Conservation (phyloP, 306 rosid species). For the Dryas alaskensis region DNA sequence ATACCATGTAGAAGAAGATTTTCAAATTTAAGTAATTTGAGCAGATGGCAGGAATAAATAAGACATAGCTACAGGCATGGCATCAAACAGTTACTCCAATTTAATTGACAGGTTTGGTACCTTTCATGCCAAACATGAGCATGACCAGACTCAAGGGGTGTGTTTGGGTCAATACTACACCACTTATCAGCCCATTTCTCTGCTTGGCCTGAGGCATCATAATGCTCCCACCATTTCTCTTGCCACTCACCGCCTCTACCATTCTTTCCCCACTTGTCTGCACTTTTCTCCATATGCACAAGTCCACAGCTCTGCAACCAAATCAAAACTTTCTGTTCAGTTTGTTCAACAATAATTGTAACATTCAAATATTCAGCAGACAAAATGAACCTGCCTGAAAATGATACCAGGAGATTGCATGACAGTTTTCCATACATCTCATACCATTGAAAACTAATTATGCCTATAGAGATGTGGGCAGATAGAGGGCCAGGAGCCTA, state of each 20-base stretch:
- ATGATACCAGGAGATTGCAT: background rate
- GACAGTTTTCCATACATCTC: background rate
- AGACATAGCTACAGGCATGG: background rate
- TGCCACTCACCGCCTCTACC: slow-evolving; percentile 87
- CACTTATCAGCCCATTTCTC: slow-evolving; percentile 97
- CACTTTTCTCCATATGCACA: slow-evolving; percentile 82
- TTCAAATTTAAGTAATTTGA: background rate
- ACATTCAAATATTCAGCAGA: background rate
- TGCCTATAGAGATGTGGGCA: background rate
- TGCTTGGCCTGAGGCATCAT: slow-evolving; percentile 68
- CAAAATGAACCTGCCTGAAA: background rate
- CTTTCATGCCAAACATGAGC: slow-evolving; percentile 99
- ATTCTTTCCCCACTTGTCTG: slow-evolving; percentile 96
- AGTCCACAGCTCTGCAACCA: slow-evolving; percentile 70
- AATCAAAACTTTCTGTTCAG: slow-evolving; percentile 13
- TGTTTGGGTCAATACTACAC: slow-evolving; percentile 90
- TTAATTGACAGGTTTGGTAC: slow-evolving; percentile 33
- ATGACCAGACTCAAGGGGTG: slow-evolving; percentile 78
- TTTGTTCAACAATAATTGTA: background rate
- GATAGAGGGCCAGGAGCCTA: background rate
- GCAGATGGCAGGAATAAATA: background rate
- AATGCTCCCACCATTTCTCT: slow-evolving; percentile 89
- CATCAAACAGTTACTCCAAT: background rate
- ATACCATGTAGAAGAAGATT: background rate
- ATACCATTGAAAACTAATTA: background rate